Conservation (phyloP, 2,329 filamentous ascomycete species). For the Cercospora sp. region DNA sequence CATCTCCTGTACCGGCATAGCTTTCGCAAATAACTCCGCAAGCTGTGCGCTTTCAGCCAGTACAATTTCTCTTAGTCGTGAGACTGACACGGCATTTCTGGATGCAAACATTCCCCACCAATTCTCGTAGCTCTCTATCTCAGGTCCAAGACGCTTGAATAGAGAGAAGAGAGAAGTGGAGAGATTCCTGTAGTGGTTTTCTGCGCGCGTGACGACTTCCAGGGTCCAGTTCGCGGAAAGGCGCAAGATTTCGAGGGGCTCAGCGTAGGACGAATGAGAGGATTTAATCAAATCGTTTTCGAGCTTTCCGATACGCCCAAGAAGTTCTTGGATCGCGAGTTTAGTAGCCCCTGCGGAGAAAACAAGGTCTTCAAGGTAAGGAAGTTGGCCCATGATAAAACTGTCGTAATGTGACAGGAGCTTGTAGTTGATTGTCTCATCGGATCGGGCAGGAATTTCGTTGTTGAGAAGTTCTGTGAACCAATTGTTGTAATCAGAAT, state of each 20-base stretch:
- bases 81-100: background rate
- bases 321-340: conserved; percentile 1
- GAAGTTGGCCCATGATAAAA: conserved; percentile 5
- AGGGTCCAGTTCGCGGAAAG: conserved; percentile 11
- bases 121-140: conserved; percentile 4
- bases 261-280: background rate
- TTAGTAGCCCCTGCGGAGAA: background rate
- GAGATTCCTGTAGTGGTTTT: conserved; percentile 13
- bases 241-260: background rate
- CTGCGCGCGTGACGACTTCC: conserved; percentile 3
- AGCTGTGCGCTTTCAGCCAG: conserved; percentile 9
- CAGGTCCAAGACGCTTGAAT: background rate
- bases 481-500: background rate
- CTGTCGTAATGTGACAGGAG: conserved; percentile 10
- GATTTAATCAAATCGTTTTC: conserved; percentile 6
- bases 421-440: conserved; percentile 6
- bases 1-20: background rate
- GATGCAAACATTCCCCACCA: background rate
- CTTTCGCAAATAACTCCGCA: background rate
- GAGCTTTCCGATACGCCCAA: background rate
- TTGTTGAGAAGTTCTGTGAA: background rate
- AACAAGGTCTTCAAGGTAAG: conserved; percentile 1
- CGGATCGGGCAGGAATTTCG: background rate
- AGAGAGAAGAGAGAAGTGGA: background rate
- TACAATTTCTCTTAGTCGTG: conserved; percentile 4